Conservation (phyloP, 805 yeast genomes). For the Candida lessepsii region DNA sequence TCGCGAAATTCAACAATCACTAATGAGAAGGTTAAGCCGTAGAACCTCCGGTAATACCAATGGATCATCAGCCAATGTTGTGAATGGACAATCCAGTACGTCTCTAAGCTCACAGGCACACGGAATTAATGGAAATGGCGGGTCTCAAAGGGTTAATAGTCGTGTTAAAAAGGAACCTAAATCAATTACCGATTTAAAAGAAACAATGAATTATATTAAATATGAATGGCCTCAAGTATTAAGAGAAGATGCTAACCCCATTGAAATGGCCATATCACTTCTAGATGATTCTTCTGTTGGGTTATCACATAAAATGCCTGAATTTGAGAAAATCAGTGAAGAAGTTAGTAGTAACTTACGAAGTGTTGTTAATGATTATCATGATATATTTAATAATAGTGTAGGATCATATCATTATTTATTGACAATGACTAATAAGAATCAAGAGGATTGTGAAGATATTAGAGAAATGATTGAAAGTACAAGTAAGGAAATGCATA, state of each 20-base stretch:
- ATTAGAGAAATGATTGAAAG: constrained; percentile 49
- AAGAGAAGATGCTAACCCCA: constrained; percentile 60
- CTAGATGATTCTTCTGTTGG: constrained; percentile 92
- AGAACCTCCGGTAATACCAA: constrained; percentile 6
- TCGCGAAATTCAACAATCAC: constrained; percentile 2
- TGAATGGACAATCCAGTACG: neutral
- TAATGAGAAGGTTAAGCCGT: constrained; percentile 9
- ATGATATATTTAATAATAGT: constrained; percentile 79
- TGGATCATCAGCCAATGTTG: constrained; percentile 1
- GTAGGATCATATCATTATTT: constrained; percentile 81
- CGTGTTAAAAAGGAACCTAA: constrained; percentile 13
- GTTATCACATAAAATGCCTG: constrained; percentile 66
- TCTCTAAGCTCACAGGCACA: too few relatives aligned
- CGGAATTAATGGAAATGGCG: constrained; percentile 6
- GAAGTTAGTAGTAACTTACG: constrained; percentile 59
- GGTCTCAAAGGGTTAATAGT: constrained; percentile 2
- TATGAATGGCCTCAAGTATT: constrained; percentile 47
- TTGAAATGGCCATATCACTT: constrained; percentile 79
- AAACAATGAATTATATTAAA: constrained; percentile 33
- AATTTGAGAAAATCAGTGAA: constrained; percentile 60
- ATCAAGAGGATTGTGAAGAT: constrained; percentile 55
- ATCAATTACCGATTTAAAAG: constrained; percentile 35
- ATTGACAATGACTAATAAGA: constrained; percentile 58
- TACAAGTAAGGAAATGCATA: constrained; percentile 50
- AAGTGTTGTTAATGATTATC: constrained; percentile 74